Evolutionary conservation across 78 protist genomes (phyloP).

Genomic region (Protostelium mycophagum): DNA sequence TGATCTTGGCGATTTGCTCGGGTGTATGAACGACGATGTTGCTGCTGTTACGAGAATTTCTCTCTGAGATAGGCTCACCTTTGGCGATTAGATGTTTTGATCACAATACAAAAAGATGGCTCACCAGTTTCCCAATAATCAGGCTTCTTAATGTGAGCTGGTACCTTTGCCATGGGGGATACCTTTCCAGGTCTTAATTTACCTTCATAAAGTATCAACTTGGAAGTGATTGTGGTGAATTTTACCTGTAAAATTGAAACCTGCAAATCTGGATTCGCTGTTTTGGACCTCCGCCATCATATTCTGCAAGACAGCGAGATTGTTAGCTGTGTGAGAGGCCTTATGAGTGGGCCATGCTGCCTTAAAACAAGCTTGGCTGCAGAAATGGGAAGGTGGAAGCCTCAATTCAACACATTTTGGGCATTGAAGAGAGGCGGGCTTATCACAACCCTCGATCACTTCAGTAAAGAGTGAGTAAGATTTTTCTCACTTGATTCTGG

Average conservation of each 20-base stretch:
- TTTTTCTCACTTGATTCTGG: not conserved
- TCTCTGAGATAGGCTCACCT: slow-evolving; percentile 3
- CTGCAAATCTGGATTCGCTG: slow-evolving; percentile 7
- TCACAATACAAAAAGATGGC: slow-evolving; percentile 4
- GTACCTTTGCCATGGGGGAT: slow-evolving; percentile 35
- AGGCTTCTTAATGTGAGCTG: slow-evolving; percentile 18
- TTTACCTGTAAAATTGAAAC: slow-evolving; percentile 24
- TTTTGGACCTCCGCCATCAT: not conserved
- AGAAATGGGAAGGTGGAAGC: slow-evolving; percentile 29
- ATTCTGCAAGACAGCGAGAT: not conserved
- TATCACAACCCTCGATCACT: slow-evolving; percentile 21
- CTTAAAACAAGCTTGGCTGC: slow-evolving; percentile 62
- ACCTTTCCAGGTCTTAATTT: slow-evolving; percentile 41
- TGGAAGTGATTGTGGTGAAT: not conserved
- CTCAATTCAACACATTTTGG: slow-evolving; percentile 35
- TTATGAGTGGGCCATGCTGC: slow-evolving; percentile 55
- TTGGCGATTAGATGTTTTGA: not conserved
- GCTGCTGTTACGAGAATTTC: not conserved
- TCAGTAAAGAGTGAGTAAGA: not conserved
- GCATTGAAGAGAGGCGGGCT: slow-evolving; percentile 38
- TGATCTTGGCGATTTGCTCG: slow-evolving; percentile 41
- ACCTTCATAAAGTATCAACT: not conserved
- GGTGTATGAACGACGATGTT: slow-evolving; percentile 23
- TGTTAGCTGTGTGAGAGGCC: slow-evolving; percentile 15
- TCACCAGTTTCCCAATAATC: slow-evolving; percentile 51